These are phyloP conservation scores for Pulveroboletus sp. DNA, from an alignment of 768 basidiomycete species.

Conservation along the genomic window DNA sequence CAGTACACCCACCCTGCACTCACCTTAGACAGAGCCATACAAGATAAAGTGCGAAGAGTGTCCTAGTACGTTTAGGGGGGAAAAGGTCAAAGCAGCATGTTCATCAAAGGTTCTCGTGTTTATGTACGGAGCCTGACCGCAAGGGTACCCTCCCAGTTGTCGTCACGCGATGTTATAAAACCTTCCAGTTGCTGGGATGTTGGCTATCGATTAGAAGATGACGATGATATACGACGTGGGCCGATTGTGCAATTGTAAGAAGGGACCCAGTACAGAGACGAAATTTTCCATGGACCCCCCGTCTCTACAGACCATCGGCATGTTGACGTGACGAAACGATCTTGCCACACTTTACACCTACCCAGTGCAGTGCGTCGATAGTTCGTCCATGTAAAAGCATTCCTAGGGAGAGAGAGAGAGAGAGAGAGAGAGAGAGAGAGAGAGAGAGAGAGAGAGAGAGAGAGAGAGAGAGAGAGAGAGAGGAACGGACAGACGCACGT, in stretches of 20 bases:
- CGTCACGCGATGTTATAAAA: not conserved
- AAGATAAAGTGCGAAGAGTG: not conserved
- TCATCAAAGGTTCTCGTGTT: not conserved
- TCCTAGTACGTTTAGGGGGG: not conserved
- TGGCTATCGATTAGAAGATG: not conserved
- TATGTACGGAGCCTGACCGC: not conserved
- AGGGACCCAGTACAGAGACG: not conserved
- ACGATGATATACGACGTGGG: not conserved
- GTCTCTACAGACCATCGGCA: too few species aligned
- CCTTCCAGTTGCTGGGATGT: not conserved
- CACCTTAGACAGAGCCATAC: too few species aligned
- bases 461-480: too few species aligned
- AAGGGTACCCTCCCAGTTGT: not conserved
- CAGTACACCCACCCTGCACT: not conserved
- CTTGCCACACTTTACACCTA: not conserved
- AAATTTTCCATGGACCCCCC: not conserved
- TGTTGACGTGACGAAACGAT: not conserved
- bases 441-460: too few species aligned
- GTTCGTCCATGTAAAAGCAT: not conserved
- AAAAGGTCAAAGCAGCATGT: not conserved
- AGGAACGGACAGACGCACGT: too few species aligned
- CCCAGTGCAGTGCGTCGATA: not conserved
- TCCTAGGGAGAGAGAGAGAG: not conserved
- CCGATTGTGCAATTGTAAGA: not conserved
- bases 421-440: too few species aligned